Conservation (phyloP, 192 early-diverging fungal genomes). For the Chytriomyces hyalinus region DNA sequence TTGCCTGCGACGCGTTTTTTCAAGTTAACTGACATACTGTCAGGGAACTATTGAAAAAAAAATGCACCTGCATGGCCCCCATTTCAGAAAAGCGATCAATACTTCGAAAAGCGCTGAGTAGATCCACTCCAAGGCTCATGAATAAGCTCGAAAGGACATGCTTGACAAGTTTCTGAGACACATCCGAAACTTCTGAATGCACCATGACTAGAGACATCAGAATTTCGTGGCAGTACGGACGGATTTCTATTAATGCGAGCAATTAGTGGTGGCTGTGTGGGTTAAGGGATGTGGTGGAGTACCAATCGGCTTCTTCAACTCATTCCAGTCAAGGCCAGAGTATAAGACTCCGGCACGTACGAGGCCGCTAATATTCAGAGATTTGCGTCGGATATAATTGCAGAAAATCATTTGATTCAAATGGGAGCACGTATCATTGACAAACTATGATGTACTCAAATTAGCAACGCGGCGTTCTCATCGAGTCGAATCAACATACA, state of each 20-base stretch:
- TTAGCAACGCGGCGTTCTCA: not conserved
- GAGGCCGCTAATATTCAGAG: conserved; percentile 68
- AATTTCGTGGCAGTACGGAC: conserved; percentile 86
- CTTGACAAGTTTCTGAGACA: conserved; percentile 78
- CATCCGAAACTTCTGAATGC: conserved; percentile 87
- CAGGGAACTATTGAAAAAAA: not conserved
- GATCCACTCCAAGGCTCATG: conserved; percentile 74
- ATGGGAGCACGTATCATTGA: conserved; percentile 75
- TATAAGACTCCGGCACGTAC: conserved; percentile 81
- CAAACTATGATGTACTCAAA: conserved; percentile 45
- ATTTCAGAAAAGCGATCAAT: conserved; percentile 87
- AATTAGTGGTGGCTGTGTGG: not conserved
- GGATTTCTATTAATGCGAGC: conserved; percentile 67
- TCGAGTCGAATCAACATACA: conserved; percentile 40
- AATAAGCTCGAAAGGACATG: conserved; percentile 77
- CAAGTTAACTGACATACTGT: not conserved
- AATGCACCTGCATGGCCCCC: conserved; percentile 85
- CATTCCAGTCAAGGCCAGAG: conserved; percentile 88
- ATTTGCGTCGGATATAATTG: conserved; percentile 83
- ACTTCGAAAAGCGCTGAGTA: conserved; percentile 76
- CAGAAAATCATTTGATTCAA: conserved; percentile 84
- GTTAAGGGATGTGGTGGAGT: conserved; percentile 6
- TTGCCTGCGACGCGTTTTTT: conserved; percentile 58
- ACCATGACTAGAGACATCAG: conserved; percentile 85
- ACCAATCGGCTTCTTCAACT: conserved; percentile 76